Evolutionary conservation across 2,329 filamentous ascomycete species (phyloP).

Genomic region (Claviceps cyperi): DNA sequence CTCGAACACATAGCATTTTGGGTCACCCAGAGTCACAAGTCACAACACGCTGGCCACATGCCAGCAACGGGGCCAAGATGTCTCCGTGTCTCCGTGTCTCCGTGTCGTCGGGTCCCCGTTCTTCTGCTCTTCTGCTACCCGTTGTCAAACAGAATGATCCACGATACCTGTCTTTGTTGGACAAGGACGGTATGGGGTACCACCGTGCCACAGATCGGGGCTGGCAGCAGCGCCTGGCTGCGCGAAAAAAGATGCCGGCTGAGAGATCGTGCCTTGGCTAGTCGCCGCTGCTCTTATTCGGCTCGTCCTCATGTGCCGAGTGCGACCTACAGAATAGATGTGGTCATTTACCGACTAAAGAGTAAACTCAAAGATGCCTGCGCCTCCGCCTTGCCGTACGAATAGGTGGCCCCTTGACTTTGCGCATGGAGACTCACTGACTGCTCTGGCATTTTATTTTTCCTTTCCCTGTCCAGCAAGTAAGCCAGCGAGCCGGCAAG

Average conservation of each 20-base stretch:
- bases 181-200: slow-evolving; percentile 25
- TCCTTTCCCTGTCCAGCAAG: neutral
- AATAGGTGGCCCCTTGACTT: neutral
- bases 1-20: slow-evolving; percentile 3
- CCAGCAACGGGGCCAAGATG: slow-evolving; percentile 2
- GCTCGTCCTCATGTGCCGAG: slow-evolving; percentile 1
- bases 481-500: neutral
- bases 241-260: slow-evolving; percentile 8
- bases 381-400: neutral
- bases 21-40: neutral
- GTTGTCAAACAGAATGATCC: neutral
- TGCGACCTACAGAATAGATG: slow-evolving; percentile 4
- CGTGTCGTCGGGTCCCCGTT: slow-evolving; percentile 2
- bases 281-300: slow-evolving; percentile 1
- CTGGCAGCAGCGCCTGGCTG: slow-evolving; percentile 17
- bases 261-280: slow-evolving; percentile 5
- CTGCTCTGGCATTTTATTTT: neutral
- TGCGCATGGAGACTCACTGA: neutral
- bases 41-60: neutral
- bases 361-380: slow-evolving; percentile 4
- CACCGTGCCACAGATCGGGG: slow-evolving; percentile 28
- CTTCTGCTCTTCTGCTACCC: neutral
- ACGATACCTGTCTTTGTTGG: slow-evolving; percentile 11
- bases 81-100: slow-evolving; percentile 9
- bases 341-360: neutral